Percentiles rank a stretch among this genome's conserved stretches.
phyloP scores from a whole-genome alignment of 805 yeast genomes.

The Wickerhamiella spandovensis region DNA sequence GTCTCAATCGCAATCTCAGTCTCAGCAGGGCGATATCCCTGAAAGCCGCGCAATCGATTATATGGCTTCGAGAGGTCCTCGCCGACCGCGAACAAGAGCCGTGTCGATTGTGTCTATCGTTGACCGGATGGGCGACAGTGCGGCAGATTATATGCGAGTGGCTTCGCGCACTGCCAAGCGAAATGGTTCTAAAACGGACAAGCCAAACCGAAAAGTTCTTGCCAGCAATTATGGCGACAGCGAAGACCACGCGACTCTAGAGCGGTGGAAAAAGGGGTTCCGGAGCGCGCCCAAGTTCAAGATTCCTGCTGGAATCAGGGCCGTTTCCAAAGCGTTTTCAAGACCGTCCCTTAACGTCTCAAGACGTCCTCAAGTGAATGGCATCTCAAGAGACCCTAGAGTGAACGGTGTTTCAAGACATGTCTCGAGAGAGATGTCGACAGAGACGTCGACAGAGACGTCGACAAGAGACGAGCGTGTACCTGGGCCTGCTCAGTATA shows the following conservation, averaged over 20 bases:
- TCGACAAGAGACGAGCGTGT: no score
- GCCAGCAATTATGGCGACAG: not conserved
- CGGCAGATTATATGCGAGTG: constrained; percentile 2
- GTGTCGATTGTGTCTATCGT: not conserved
- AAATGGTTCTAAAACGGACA: not conserved
- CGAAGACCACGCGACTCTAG: not conserved
- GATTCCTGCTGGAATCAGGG: not conserved
- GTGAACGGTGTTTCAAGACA: no score
- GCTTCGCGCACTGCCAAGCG: not conserved
- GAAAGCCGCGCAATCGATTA: constrained; percentile 1
- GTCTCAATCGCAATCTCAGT: not conserved
- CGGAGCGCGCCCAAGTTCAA: not conserved
- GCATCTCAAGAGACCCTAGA: no score
- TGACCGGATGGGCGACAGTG: not conserved
- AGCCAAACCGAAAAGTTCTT: not conserved
- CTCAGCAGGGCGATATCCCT: not conserved
- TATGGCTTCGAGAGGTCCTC: not conserved
- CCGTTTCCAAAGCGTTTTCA: not conserved
- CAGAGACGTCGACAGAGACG: no score
- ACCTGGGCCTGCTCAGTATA: no score
- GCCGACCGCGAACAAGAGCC: not conserved
- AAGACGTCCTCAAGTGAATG: no score
- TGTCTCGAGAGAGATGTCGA: no score
- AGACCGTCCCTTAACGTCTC: not conserved
- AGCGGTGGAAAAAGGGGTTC: constrained; percentile 1